Evolutionary conservation across 345 rosid species (phyloP), one percentile per base, ranked within the genome.

Genomic region (Citrus glauca): DNA sequence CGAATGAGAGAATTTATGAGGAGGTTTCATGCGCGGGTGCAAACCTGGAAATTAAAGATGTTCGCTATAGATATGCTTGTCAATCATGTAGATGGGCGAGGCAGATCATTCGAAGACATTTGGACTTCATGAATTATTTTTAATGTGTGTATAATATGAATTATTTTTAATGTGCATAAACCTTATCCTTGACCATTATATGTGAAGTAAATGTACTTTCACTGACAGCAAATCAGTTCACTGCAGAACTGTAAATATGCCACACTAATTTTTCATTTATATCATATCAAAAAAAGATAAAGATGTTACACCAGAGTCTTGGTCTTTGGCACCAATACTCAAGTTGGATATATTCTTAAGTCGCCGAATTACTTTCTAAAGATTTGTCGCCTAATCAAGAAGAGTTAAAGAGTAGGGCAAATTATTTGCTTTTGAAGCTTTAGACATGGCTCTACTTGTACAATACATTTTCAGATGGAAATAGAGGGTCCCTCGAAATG

Each of bases 341-440:
- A 10, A 65, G 71, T 53, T 66, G 70, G 20, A 65, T 64, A 24
- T 64, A 35, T 9, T 62, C 61, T 62, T 72, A 72, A 28, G 48
- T 45, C 30, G 42, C 27, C 59, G 42, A 74, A 74, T 4, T 69
- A 50, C 32, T 45, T 66, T 22, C 35, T 33, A 4, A 32, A 65
- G 20, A 66, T 66, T 66, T 65, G 64, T 45, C 56, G 3, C 7
- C 25, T 13, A 45, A 45, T 45, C 14, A 9, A 45, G 28, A 25
- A 40, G 77, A 62, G 40, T 45, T 16, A 2, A 19, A 37, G 57
- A 10, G 70, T 42, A 24, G 28, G 28, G 61, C 22, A 61, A 42
- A 74, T 45, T 74, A 69, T 63, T 74, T 42, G 70, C 70, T 48
- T 75, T 75, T 30, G 70, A 45, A 45, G 50, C 50, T 45, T 45